Evolutionary conservation across 768 basidiomycete genomes (phyloP).

Genomic region (Naganishia vaughanmartiniae): DNA sequence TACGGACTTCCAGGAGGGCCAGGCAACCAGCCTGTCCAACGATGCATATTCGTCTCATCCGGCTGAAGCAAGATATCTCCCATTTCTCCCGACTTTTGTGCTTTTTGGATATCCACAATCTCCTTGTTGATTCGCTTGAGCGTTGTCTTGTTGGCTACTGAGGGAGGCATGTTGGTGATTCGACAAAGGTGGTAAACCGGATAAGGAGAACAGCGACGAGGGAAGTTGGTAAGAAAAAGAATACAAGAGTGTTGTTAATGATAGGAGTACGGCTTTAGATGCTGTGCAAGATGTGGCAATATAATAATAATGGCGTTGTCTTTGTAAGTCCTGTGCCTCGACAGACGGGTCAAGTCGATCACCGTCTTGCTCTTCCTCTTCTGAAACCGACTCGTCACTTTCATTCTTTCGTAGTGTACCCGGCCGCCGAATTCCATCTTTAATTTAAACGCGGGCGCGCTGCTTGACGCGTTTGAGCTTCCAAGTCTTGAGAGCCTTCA

Average conservation of each 20-base stretch:
- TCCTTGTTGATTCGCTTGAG: slow-evolving; percentile 51
- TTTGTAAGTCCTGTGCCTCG: no score
- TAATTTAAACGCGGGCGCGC: background rate
- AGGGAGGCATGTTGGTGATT: slow-evolving; percentile 10
- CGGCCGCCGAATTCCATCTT: background rate
- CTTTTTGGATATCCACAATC: slow-evolving; percentile 48
- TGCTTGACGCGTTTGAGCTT: background rate
- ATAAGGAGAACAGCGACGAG: background rate
- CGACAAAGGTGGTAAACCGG: background rate
- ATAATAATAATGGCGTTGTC: background rate
- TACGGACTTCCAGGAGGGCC: slow-evolving; percentile 49
- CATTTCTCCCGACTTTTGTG: slow-evolving; percentile 34
- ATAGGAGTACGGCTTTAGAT: background rate
- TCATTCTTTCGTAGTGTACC: no score
- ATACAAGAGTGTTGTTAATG: background rate
- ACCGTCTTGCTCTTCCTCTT: background rate
- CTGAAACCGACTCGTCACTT: background rate
- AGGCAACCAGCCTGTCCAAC: slow-evolving; percentile 45
- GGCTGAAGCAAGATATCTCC: slow-evolving; percentile 45
- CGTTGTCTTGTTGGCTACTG: slow-evolving; percentile 36
- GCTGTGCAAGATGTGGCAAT: background rate
- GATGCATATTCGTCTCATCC: slow-evolving; percentile 47
- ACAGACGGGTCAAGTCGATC: background rate
- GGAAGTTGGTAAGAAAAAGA: background rate
- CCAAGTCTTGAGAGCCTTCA: background rate